Base-by-base conservation (phyloP, 495 filamentous ascomycete genomes). In the Penicillium alfredii region DNA sequence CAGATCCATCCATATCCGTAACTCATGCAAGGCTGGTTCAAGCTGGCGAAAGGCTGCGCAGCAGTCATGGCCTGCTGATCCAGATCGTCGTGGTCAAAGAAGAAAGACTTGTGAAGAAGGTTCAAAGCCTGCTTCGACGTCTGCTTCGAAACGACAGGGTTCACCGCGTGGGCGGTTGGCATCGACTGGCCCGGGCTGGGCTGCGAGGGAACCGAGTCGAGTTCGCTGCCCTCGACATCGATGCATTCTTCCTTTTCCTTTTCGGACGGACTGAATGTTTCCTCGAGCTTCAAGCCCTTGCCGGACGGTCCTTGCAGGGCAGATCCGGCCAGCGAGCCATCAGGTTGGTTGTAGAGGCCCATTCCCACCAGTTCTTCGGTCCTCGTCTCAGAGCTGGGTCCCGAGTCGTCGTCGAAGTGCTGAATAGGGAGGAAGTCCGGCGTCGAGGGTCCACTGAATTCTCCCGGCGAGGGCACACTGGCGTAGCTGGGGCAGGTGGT, bases 251-350 rank as follows among this genome's bases (percentile, higher is more conserved):
- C 71, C 1, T 78, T 72, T 18, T 78, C 74, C 4, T 82, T 77
- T 18, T 78, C 72, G 4, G 84, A 82, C 8, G 86, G 86, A 20
- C 78, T 78, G 72, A 85, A 93, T 4, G 81, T 81, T 42, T 90
- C 86, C 64, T 89, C 86, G 9, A 93, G 65, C 51, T 89, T 93
- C 48, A 89, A 59, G 0, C 84, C 85, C 51, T 84, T 84, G 26
- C 84, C 84, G 8, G 66, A 71, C 1, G 54, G 30, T 20, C 44
- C 51, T 23, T 53, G 51, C 11, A 71, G 70, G 4, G 71, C 66
- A 20, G 70, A 71, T 28, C n/a, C n/a, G n/a, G 71, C 72, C 6
- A 56, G 45, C 38, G 38, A 69, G 33, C 68, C 61, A 22, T 73
- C 75, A 6, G 81, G 80, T 19, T 76, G 60, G 51, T 83, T 85